Evolutionary conservation across 441 rosid species (phyloP).

Genomic region (Omphalea diandra): DNA sequence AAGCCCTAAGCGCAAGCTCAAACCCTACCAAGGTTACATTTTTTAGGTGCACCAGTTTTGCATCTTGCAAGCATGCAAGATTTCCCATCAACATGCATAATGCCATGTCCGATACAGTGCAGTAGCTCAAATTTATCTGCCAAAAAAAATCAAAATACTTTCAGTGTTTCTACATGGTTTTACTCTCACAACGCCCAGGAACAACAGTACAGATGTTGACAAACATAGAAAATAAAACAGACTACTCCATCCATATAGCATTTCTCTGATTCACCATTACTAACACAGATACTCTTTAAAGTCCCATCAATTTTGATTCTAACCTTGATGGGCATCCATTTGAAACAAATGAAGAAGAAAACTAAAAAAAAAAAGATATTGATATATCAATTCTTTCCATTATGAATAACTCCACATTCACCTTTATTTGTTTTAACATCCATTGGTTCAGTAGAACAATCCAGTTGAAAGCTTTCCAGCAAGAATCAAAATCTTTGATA

Average conservation of each 20-base stretch:
- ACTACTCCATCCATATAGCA: not conserved
- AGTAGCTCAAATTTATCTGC: slow-evolving; percentile 83
- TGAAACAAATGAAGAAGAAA: not conserved
- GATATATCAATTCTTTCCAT: not conserved
- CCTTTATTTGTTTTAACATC: not conserved
- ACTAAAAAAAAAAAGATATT: too few relatives aligned
- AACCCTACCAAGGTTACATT: slow-evolving; percentile 69
- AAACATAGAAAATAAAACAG: not conserved
- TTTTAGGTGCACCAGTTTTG: slow-evolving; percentile 64
- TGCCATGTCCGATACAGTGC: slow-evolving; percentile 48
- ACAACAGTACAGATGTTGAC: not conserved
- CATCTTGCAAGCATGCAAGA: slow-evolving; percentile 78
- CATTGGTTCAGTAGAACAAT: not conserved
- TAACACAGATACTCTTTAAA: not conserved
- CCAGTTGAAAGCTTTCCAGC: not conserved
- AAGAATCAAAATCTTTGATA: not conserved
- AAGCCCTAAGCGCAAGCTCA: slow-evolving; percentile 69
- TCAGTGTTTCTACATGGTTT: slow-evolving; percentile 2
- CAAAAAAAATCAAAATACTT: slow-evolving; percentile 32
- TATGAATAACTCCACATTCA: not conserved
- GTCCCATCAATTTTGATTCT: not conserved
- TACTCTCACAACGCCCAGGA: not conserved
- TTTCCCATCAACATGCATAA: slow-evolving; percentile 74
- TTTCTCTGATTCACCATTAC: not conserved
- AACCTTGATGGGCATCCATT: not conserved